Conservation (phyloP, 2,329 filamentous ascomycete species). For the Diaporthe batatas region DNA sequence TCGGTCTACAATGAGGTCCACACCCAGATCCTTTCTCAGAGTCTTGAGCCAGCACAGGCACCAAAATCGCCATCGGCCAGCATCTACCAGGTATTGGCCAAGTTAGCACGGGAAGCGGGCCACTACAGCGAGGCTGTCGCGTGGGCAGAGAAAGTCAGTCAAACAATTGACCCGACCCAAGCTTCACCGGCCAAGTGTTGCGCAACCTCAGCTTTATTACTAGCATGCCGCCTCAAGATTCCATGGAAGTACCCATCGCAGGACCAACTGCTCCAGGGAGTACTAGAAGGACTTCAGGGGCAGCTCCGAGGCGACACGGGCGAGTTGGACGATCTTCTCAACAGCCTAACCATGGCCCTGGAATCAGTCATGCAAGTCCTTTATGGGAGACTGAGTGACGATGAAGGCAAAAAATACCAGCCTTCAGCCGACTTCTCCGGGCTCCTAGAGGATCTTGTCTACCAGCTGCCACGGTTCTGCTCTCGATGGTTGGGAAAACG, state of each 20-base stretch:
- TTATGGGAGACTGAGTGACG: constrained; percentile 44
- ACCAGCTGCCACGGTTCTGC: constrained; percentile 71
- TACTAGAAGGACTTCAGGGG: constrained; percentile 69
- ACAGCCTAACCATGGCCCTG: constrained; percentile 67
- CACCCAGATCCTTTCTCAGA: constrained; percentile 53
- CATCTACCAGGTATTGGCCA: constrained; percentile 66
- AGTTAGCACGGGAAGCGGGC: constrained; percentile 59
- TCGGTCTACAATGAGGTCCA: constrained; percentile 55
- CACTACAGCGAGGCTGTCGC: constrained; percentile 64
- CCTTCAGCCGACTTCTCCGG: constrained; percentile 45
- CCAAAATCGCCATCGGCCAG: constrained; percentile 59
- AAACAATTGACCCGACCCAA: constrained; percentile 52
- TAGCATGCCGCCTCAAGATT: constrained; percentile 66
- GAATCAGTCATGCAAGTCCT: constrained; percentile 67
- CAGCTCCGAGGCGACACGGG: constrained; percentile 69
- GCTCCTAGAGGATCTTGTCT: constrained; percentile 68
- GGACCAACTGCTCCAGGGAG: constrained; percentile 59
- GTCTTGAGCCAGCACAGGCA: constrained; percentile 51
- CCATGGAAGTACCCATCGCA: constrained; percentile 53
- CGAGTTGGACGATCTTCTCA: constrained; percentile 73
- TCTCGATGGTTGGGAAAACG: constrained; percentile 73
- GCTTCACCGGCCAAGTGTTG: constrained; percentile 65
- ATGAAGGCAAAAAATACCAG: constrained; percentile 35
- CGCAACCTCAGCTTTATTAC: constrained; percentile 66
- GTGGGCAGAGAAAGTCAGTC: constrained; percentile 66